phyloP scores from a whole-genome alignment of 1,139 yeast species.

The Protomyces gravidus region DNA sequence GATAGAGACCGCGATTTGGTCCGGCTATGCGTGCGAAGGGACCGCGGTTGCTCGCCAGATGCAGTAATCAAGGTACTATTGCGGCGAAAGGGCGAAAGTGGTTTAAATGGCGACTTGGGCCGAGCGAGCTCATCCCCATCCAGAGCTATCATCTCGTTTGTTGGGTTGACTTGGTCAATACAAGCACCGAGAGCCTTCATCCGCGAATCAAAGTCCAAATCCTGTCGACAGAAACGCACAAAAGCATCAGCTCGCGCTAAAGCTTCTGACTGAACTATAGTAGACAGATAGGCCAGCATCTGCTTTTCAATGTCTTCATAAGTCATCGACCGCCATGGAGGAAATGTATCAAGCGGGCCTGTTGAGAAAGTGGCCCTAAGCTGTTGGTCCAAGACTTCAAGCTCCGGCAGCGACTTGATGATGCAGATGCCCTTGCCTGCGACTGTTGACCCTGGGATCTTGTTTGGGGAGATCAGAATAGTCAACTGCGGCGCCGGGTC shows the following conservation, averaged over 20 bases:
- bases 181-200: background rate
- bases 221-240: conserved; percentile 10
- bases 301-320: conserved; percentile 8
- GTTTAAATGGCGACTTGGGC: background rate
- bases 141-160: background rate
- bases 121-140: background rate
- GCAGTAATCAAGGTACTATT: background rate
- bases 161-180: background rate
- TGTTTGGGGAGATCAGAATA: conserved; percentile 15
- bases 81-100: background rate
- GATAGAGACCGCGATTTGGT: background rate
- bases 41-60: background rate
- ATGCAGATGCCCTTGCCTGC: conserved; percentile 14
- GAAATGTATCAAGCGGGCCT: background rate
- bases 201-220: conserved; percentile 2
- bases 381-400: conserved; percentile 6
- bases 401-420: conserved; percentile 8
- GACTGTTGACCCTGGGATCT: conserved; percentile 6
- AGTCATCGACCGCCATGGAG: conserved; percentile 7
- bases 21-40: background rate
- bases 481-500: conserved; percentile 10
- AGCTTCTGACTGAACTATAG: background rate
- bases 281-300: background rate
- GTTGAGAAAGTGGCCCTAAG: background rate
- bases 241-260: conserved; percentile 11